Evolutionary conservation across 768 basidiomycete genomes (phyloP).

Genomic region (Kwoniella europaea): DNA sequence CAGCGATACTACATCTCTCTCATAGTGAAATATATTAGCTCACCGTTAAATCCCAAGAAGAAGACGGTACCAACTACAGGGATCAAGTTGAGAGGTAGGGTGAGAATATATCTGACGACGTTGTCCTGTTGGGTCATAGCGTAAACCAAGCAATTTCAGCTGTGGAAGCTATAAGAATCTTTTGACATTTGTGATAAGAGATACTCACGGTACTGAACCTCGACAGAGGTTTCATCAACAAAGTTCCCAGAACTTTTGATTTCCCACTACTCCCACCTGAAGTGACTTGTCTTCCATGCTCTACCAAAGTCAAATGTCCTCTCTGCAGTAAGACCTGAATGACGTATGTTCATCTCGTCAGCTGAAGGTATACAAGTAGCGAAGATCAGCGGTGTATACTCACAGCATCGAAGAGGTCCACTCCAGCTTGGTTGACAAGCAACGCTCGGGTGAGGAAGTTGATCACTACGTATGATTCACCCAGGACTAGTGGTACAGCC

Average conservation of each 20-base stretch:
- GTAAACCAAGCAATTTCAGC: too few species aligned
- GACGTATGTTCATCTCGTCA: not conserved
- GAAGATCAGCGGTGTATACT: slow-evolving; percentile 15
- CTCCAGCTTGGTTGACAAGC: slow-evolving; percentile 61
- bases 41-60: slow-evolving; percentile 63
- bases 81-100: slow-evolving; percentile 71
- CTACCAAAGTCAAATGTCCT: slow-evolving; percentile 61
- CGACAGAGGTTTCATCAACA: slow-evolving; percentile 61
- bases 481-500: slow-evolving; percentile 63
- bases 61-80: slow-evolving; percentile 70
- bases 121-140: slow-evolving; percentile 34
- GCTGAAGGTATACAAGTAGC: not conserved
- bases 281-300: slow-evolving; percentile 59
- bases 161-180: not conserved
- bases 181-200: not conserved
- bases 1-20: not conserved
- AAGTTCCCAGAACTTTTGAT: slow-evolving; percentile 63
- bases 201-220: slow-evolving; percentile 50
- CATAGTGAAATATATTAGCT: not conserved
- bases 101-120: slow-evolving; percentile 67
- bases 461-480: slow-evolving; percentile 61
- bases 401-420: slow-evolving; percentile 64
- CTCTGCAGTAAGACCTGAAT: slow-evolving; percentile 59
- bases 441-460: slow-evolving; percentile 62
- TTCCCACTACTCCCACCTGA: slow-evolving; percentile 38